Conservation (phyloP, 306 rosid genomes). For the Pterocarpus santalinus region DNA sequence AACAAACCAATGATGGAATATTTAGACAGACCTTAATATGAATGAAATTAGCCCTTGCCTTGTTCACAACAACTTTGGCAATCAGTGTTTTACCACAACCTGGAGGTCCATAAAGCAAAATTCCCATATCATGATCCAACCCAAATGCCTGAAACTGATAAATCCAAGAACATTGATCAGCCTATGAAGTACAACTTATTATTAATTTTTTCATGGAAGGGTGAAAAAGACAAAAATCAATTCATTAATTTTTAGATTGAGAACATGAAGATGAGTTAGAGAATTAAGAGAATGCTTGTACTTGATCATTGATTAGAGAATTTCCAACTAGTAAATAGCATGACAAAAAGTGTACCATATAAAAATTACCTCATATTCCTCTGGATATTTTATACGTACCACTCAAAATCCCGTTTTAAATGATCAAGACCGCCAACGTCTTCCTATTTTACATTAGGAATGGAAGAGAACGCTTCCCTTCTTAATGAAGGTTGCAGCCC, state of each 20-base stretch:
- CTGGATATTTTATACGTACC: slow-evolving; percentile 70
- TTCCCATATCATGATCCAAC: slow-evolving; percentile 78
- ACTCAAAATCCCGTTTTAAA: slow-evolving; percentile 71
- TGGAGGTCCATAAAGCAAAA: slow-evolving; percentile 95
- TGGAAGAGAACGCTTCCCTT: slow-evolving; percentile 91
- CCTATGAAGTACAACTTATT: slow-evolving; percentile 16
- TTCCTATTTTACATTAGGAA: slow-evolving; percentile 90
- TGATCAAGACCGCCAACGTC: slow-evolving; percentile 88
- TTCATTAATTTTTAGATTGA: background rate
- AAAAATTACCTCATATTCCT: slow-evolving; percentile 68
- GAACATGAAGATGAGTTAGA: slow-evolving; percentile 18
- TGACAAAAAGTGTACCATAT: background rate
- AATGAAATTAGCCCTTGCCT: slow-evolving; percentile 91
- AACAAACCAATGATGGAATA: background rate
- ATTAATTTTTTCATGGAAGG: slow-evolving; percentile 4
- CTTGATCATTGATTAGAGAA: slow-evolving; percentile 6
- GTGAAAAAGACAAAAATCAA: background rate
- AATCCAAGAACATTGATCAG: slow-evolving; percentile 41
- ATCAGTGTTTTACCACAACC: slow-evolving; percentile 96
- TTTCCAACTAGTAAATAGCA: background rate
- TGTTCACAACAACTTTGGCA: slow-evolving; percentile 92
- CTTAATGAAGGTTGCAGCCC: slow-evolving; percentile 85
- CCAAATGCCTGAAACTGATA: slow-evolving; percentile 65
- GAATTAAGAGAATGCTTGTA: slow-evolving; percentile 21
- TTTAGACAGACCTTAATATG: slow-evolving; percentile 61